A percentile compares a stretch with the other conserved stretches of the same genome.
Evolutionary conservation across 2,329 filamentous ascomycete species (phyloP).

Genomic region (Botrytis pseudocinerea): DNA sequence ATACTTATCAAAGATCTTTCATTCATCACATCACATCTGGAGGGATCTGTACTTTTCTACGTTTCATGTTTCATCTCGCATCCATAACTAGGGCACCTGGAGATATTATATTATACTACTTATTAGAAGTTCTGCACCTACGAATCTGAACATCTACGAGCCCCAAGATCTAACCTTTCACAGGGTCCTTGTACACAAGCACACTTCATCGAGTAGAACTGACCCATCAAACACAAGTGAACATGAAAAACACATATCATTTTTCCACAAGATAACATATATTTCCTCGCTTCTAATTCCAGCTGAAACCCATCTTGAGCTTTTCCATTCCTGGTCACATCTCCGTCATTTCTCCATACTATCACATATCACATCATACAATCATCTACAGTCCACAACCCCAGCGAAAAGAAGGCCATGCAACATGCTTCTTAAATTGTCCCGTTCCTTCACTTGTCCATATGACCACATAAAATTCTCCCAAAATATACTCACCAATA

Average conservation of each 20-base stretch:
- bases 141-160: not conserved
- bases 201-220: not conserved
- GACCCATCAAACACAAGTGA: not conserved
- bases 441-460: constrained; percentile 15
- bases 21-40: not conserved
- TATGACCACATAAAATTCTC: constrained; percentile 13
- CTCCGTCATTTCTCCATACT: constrained; percentile 8
- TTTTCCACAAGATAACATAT: not conserved
- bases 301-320: not conserved
- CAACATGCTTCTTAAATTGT: not conserved
- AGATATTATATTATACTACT: not conserved
- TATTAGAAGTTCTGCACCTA: not conserved
- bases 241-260: not conserved
- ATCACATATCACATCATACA: constrained; percentile 19
- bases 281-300: constrained; percentile 14
- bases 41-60: not conserved
- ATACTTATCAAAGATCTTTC: not conserved
- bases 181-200: not conserved
- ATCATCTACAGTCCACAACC: constrained; percentile 2
- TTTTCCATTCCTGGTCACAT: constrained; percentile 3
- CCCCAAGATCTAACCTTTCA: not conserved
- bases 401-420: not conserved
- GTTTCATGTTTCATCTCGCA: not conserved
- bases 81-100: not conserved
- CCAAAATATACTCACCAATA: constrained; percentile 8